Base-by-base conservation (phyloP, 2,329 filamentous ascomycete genomes). In the Aspergillus cejpii region DNA sequence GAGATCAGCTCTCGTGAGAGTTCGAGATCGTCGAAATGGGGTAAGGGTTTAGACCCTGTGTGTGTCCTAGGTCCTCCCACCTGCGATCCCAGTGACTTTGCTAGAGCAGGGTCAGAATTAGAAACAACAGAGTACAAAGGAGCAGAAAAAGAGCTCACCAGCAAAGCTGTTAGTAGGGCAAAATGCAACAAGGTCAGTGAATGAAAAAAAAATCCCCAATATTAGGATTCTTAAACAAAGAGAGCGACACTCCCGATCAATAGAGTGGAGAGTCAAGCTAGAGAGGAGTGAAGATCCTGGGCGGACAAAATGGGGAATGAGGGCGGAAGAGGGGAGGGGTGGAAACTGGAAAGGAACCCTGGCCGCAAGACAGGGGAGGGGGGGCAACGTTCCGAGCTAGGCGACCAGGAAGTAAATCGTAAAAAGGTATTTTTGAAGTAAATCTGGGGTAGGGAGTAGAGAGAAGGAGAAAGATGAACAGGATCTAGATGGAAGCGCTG, bases 281-380 rank as follows among this genome's bases (percentile, higher is more conserved):
- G 43, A 50, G 48, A 43, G 29, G 39, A 44, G 47, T 46, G 54
- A 44, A 54, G 52, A 53, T 51, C 44, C 37, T 38, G 42, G 44
- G 44, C 48, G 44, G 51, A 52, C 17, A 49, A 49, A 49, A 54
- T 41, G 45, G 53, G 45, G 49, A 54, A 47, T 55, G 53, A 56
- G 53, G 49, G 55, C 55, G 55, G 55, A 34, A 57, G 55, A 57
- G 55, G 53, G 55, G 55, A 53, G 53, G 51, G 52, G 56, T 54
- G 51, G 53, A 34, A 55, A 48, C 53, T 54, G 53, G 51, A 53
- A 57, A 56, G 51, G 53, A 34, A 55, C 49, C 53, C 55, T 50
- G 52, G 50, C 52, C 49, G 55, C 52, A 54, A n/a, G 44, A 45
- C 48, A 50, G 48, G 39, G 47, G 44, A 44, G 41, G 47, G 28